Conservation (phyloP, 305 asterid genomes). For the Solanum hybrid region DNA sequence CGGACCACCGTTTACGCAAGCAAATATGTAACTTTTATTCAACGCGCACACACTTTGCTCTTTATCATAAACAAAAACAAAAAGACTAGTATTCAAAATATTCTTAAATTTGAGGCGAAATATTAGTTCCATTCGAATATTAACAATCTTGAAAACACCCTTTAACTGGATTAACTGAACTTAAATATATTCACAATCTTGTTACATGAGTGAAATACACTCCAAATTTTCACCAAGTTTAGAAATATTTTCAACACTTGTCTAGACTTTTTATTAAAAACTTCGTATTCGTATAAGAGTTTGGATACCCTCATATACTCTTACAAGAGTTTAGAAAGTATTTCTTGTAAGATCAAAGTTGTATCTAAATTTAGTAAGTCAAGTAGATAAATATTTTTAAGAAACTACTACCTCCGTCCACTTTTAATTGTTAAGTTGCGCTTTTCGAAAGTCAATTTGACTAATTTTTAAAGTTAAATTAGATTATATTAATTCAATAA, state of each 20-base stretch:
- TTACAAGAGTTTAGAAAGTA: too few relatives aligned
- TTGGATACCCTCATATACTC: too few relatives aligned
- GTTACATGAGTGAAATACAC: background rate
- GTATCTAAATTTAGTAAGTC: background rate
- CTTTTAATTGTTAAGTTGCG: accelerated
- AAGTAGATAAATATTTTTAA: too few relatives aligned
- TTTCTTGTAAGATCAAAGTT: background rate
- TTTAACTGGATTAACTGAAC: too few relatives aligned
- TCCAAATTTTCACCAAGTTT: too few relatives aligned
- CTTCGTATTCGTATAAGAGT: background rate
- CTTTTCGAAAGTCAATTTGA: too few relatives aligned
- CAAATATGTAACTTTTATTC: background rate
- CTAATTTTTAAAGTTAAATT: background rate
- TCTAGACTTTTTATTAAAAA: accelerated
- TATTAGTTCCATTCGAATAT: too few relatives aligned
- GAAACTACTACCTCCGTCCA: background rate
- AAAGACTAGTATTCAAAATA: too few relatives aligned
- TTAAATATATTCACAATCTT: too few relatives aligned
- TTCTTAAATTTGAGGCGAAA: too few relatives aligned
- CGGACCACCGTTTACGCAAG: background rate
- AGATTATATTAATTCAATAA: too few relatives aligned
- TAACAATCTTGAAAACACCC: too few relatives aligned
- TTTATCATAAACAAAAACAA: background rate
- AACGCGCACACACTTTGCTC: background rate
- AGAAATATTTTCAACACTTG: accelerated